These are phyloP conservation scores for Saprolegnia parasitica DNA, from an alignment of 352 stramenopile species.

Conservation along the genomic window DNA sequence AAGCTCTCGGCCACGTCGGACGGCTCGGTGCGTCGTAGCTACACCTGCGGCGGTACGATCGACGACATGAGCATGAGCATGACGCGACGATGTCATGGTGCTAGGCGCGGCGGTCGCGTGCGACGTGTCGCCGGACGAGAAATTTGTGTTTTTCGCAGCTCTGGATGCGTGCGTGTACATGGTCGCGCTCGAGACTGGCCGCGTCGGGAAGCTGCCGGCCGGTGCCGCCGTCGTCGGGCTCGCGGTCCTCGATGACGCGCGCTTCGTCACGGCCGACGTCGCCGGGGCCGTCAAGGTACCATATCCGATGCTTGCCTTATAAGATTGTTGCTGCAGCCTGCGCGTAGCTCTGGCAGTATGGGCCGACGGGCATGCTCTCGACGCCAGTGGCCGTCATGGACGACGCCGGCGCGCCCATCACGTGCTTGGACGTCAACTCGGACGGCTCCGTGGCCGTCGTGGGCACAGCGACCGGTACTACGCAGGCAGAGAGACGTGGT, in stretches of 20 bases:
- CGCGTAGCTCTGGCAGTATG: constrained; percentile 60
- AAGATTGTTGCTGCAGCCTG: too few relatives aligned
- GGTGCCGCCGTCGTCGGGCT: constrained; percentile 70
- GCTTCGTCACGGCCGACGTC: background rate
- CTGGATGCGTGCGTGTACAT: constrained; percentile 78
- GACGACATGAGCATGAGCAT: background rate
- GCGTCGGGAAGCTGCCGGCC: constrained; percentile 54
- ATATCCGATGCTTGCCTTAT: too few relatives aligned
- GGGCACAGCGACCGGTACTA: constrained; percentile 48
- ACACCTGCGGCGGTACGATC: constrained; percentile 32
- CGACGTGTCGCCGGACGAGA: constrained; percentile 63
- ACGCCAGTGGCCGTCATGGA: constrained; percentile 52
- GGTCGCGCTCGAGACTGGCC: constrained; percentile 51
- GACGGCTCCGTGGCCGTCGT: constrained; percentile 47
- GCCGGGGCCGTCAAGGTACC: constrained; percentile 2
- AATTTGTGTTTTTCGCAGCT: constrained; percentile 52
- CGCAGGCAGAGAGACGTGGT: constrained; percentile 56
- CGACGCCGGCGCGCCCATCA: constrained; percentile 56
- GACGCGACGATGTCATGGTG: background rate
- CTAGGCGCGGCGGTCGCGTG: constrained; percentile 32
- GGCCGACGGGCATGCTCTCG: constrained; percentile 43
- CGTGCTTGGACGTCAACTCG: constrained; percentile 60
- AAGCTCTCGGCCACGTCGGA: constrained; percentile 45
- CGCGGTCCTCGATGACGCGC: constrained; percentile 38
- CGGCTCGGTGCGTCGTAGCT: constrained; percentile 33